phyloP scores from a whole-genome alignment of 345 rosid species.

The Eucalyptus tenuipes region DNA sequence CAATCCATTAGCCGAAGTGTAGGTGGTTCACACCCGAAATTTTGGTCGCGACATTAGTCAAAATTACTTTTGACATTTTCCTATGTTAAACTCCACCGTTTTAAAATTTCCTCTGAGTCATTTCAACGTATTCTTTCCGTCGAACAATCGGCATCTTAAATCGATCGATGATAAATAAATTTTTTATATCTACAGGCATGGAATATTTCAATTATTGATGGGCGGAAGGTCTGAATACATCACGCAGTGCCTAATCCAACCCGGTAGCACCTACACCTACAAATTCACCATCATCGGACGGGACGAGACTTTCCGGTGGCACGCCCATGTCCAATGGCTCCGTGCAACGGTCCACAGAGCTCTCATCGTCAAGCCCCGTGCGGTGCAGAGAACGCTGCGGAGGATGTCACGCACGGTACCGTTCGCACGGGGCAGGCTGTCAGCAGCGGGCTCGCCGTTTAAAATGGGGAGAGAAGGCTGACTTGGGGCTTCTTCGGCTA shows the following conservation, averaged over 20 bases:
- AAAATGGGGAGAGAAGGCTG: too few relatives aligned
- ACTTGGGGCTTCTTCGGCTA: too few relatives aligned
- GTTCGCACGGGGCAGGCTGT: too few relatives aligned
- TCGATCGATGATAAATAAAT: background rate
- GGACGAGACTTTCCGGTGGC: slow-evolving; percentile 91
- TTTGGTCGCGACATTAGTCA: too few relatives aligned
- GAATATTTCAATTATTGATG: slow-evolving; percentile 59
- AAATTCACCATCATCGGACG: slow-evolving; percentile 36
- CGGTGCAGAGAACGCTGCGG: background rate
- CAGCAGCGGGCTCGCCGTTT: too few relatives aligned
- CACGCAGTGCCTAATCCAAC: slow-evolving; percentile 62
- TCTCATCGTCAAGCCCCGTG: slow-evolving; percentile 47
- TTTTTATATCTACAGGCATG: slow-evolving; percentile 31
- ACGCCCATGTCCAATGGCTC: slow-evolving; percentile 50
- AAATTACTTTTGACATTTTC: background rate
- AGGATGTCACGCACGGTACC: too few relatives aligned
- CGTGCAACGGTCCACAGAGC: slow-evolving; percentile 77
- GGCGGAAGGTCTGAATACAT: slow-evolving; percentile 77
- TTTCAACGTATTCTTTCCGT: background rate
- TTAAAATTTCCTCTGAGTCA: background rate
- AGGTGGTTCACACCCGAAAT: too few relatives aligned
- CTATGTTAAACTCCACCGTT: background rate
- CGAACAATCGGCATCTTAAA: background rate
- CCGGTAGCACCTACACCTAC: slow-evolving; percentile 49
- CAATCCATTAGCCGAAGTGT: too few relatives aligned